A percentile compares a stretch with the other conserved stretches of the same genome.
Evolutionary conservation across 2,329 filamentous ascomycete genomes (phyloP).

Genomic region (Alternaria brassicae): DNA sequence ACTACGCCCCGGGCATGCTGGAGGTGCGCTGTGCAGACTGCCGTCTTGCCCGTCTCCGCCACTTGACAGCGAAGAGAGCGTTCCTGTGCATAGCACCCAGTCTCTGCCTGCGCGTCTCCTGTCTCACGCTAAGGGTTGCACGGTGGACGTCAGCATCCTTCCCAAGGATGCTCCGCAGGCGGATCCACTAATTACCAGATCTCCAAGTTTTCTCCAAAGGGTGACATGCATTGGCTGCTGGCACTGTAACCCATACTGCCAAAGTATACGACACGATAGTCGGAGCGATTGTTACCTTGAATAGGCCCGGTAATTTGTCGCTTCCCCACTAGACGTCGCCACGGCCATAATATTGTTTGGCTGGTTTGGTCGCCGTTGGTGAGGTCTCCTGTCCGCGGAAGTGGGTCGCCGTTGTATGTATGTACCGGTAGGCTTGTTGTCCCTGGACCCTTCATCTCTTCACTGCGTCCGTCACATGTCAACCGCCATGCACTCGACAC

Average conservation of each 20-base stretch:
- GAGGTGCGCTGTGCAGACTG: neutral
- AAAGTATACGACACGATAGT: neutral
- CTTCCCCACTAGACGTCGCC: neutral
- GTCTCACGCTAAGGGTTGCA: conserved; percentile 15
- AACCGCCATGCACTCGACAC: conserved; percentile 3
- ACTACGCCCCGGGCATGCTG: neutral
- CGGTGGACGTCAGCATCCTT: conserved; percentile 21
- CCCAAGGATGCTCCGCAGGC: neutral
- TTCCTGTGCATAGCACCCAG: too few relatives aligned
- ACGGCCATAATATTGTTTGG: neutral
- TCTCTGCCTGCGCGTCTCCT: neutral
- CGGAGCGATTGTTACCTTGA: neutral
- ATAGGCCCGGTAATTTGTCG: neutral
- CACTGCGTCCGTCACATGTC: neutral
- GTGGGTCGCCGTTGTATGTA: conserved; percentile 9
- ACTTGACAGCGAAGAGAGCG: neutral
- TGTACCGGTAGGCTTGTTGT: conserved; percentile 12
- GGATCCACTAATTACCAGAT: conserved; percentile 15
- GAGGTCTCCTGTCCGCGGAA: conserved; percentile 4
- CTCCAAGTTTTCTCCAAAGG: conserved; percentile 1
- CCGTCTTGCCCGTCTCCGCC: neutral
- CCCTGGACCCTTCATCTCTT: conserved; percentile 14
- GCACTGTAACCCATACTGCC: conserved; percentile 4
- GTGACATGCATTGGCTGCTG: conserved; percentile 11
- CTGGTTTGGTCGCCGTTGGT: neutral